These are phyloP conservation scores for Pseudovirgaria hyperparasitica DNA, from an alignment of 2,329 filamentous ascomycete species.

Conservation along the genomic window DNA sequence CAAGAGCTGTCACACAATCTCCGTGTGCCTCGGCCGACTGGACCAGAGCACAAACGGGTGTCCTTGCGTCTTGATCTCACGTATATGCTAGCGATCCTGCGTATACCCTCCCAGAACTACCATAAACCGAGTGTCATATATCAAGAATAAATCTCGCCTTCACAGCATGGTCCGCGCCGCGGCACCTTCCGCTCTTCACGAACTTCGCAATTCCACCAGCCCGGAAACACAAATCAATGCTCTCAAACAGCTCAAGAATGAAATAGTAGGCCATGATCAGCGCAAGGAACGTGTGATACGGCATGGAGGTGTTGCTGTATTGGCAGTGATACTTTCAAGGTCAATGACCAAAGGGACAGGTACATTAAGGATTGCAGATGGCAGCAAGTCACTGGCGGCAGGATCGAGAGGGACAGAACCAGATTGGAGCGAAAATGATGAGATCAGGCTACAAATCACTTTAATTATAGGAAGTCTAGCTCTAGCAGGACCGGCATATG, in stretches of 20 bases:
- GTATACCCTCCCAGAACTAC: too few relatives aligned
- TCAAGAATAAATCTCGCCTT: neutral
- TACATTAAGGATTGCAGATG: constrained; percentile 32
- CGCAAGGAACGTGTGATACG: constrained; percentile 71
- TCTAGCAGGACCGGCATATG: constrained; percentile 72
- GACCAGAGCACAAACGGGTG: too few relatives aligned
- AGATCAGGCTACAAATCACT: constrained; percentile 62
- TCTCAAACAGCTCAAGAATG: constrained; percentile 70
- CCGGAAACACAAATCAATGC: constrained; percentile 35
- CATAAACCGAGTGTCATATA: too few relatives aligned
- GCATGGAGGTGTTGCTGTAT: constrained; percentile 52
- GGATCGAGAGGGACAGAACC: constrained; percentile 11
- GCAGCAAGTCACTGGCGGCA: constrained; percentile 16
- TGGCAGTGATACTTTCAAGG: constrained; percentile 42
- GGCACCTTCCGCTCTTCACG: constrained; percentile 22
- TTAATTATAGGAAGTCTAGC: constrained; percentile 78
- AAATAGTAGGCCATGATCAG: constrained; percentile 75
- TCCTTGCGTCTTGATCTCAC: too few relatives aligned
- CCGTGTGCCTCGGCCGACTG: too few relatives aligned
- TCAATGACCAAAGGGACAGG: constrained; percentile 31
- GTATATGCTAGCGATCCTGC: too few relatives aligned
- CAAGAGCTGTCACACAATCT: too few relatives aligned
- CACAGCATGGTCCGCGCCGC: constrained; percentile 20
- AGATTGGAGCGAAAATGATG: constrained; percentile 49
- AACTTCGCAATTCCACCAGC: constrained; percentile 24